Evolutionary conservation across 306 rosid species (phyloP), one percentile per base, ranked within the genome.

Genomic region (Pterocarpus santalinus): DNA sequence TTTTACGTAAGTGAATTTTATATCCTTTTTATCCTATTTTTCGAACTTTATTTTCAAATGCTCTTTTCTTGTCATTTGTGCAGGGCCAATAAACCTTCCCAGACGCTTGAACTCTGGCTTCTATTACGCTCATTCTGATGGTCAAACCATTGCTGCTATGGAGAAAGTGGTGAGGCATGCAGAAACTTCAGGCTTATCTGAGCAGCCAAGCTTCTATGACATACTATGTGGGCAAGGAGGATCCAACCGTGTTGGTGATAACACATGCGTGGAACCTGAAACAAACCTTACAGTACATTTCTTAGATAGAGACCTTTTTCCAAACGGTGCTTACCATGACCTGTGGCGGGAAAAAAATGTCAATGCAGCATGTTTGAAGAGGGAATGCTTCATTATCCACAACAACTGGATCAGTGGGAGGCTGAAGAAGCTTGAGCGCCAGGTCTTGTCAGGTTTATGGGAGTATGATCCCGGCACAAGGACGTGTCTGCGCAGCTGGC

Each of bases 21-120:
- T 58, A 4, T 41, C 30, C 34, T 52, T 63, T 55, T 53, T 44
- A 8, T 77, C 30, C 38, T 84, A 39, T 71, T 76, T 51, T 3
- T 85, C 65, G 30, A 76, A 56, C 43, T 65, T 7, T 17, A 39
- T 65, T 73, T 67, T 5, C 28, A 43, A 52, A 4, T 32, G 12
- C 33, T 75, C 55, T 32, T 49, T 39, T 43, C 7, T 63, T 73
- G 15, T 78, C 64, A 35, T 39, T 49, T 73, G 33, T 72, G 90
- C 94, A 70, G 96, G 94, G 79, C 91, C 98, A 66, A 87, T 90
- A 76, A 95, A 95, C 87, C 73, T 90, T 55, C 99, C 99, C 2
- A 91, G 99, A 82, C 95, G 99, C 82, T 85, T 95, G 90, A 95
- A 95, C 92, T 95, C 98, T 14, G 98, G 99, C 79, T 93, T 95